Percentiles rank a stretch among this genome's conserved stretches.
phyloP scores from a whole-genome alignment of 2,329 filamentous ascomycete species.

The Dissoconium aciculare region DNA sequence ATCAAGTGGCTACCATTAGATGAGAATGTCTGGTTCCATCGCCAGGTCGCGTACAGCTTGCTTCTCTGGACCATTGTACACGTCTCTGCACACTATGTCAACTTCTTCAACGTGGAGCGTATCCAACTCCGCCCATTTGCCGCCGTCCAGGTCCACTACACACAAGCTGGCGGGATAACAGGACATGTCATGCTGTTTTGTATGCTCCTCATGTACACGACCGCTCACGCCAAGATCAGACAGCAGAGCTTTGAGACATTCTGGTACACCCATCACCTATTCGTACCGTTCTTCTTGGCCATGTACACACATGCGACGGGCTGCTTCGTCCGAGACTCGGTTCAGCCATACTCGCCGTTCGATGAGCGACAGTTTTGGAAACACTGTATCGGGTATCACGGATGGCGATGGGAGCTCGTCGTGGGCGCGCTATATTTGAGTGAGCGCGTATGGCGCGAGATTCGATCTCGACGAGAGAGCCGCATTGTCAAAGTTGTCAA shows the following conservation, averaged over 20 bases:
- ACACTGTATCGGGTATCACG: constrained; percentile 88
- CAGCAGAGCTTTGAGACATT: constrained; percentile 98
- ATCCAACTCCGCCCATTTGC: constrained; percentile 64
- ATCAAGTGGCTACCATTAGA: constrained; percentile 81
- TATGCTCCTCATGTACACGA: constrained; percentile 98
- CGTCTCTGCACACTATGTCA: constrained; percentile 76
- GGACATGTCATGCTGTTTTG: constrained; percentile 97
- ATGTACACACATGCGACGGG: constrained; percentile 93
- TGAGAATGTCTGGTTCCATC: constrained; percentile 92
- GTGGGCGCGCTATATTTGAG: constrained; percentile 72
- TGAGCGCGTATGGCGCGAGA: constrained; percentile 82
- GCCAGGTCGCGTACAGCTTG: constrained; percentile 81
- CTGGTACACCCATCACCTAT: constrained; percentile 99
- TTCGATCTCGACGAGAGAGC: constrained; percentile 68
- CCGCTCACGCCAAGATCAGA: constrained; percentile 79
- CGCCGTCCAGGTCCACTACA: constrained; percentile 84
- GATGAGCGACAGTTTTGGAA: constrained; percentile 69
- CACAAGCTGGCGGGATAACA: constrained; percentile 76
- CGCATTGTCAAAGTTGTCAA: constrained; percentile 87
- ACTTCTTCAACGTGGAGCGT: constrained; percentile 92
- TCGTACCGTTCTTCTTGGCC: constrained; percentile 83
- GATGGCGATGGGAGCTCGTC: constrained; percentile 92
- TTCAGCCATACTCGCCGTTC: constrained; percentile 62
- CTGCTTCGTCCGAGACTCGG: constrained; percentile 84
- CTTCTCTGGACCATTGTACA: constrained; percentile 70